Conservation (phyloP, 148 eudicot species). For the Cornus controversa region DNA sequence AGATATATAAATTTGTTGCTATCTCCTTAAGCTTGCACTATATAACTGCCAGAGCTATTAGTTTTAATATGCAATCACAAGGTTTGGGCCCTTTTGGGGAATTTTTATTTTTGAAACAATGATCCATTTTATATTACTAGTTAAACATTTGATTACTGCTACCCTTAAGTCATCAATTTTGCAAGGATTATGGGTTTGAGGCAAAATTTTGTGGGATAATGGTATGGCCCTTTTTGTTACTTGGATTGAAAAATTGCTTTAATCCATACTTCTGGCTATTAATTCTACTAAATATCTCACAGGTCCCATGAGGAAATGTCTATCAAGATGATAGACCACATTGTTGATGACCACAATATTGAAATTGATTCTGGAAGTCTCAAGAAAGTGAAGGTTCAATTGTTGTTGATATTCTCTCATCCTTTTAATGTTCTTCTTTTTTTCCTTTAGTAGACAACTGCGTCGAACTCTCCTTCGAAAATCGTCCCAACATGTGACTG, state of each 20-base stretch:
- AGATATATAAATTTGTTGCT: too few species aligned
- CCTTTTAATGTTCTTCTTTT: not conserved
- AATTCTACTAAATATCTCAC: constrained; percentile 12
- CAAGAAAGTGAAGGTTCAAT: constrained; percentile 58
- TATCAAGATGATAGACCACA: constrained; percentile 51
- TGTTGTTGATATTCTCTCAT: not conserved
- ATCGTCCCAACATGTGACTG: not conserved
- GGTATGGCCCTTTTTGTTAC: not conserved
- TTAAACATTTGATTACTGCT: not conserved
- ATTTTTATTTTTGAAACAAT: not conserved
- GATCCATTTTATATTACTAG: not conserved
- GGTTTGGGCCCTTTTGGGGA: not conserved
- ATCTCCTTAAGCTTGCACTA: not conserved
- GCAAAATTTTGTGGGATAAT: not conserved
- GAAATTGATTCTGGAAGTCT: constrained; percentile 50
- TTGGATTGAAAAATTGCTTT: not conserved
- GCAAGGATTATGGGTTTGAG: not conserved
- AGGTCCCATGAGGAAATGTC: constrained; percentile 84
- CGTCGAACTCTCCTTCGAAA: not conserved
- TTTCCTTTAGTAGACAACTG: not conserved
- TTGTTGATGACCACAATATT: constrained; percentile 64
- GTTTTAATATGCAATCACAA: not conserved
- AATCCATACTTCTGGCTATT: constrained; percentile 6
- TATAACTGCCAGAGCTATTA: not conserved
- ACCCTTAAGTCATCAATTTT: not conserved